A percentile compares a stretch with the other conserved stretches of the same genome.
Conservation (phyloP, 2,329 filamentous ascomycete species). For the Apiospora sp. region DNA sequence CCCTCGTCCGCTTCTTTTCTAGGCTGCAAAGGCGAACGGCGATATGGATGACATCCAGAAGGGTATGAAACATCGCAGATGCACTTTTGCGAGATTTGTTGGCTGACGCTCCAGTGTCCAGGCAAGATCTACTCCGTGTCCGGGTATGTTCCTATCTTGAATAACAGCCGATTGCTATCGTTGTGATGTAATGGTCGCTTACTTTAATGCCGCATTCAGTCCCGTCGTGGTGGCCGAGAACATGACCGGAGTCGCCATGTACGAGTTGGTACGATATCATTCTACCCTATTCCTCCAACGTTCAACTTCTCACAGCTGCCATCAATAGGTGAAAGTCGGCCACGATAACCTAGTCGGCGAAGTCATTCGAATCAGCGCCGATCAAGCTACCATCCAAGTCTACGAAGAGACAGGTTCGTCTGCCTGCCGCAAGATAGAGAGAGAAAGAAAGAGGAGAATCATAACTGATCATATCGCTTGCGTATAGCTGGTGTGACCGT, state of each 20-base stretch:
- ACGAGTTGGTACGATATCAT: slow-evolving; percentile 80
- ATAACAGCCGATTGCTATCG: slow-evolving; percentile 14
- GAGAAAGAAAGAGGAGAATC: slow-evolving; percentile 26
- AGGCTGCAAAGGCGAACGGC: slow-evolving; percentile 41
- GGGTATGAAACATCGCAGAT: slow-evolving; percentile 35
- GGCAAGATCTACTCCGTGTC: slow-evolving; percentile 69
- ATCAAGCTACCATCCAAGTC: slow-evolving; percentile 97
- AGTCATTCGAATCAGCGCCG: slow-evolving; percentile 95
- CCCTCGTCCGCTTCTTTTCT: slow-evolving; percentile 24
- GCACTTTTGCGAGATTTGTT: slow-evolving; percentile 24
- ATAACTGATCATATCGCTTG: slow-evolving; percentile 34
- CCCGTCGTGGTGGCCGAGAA: slow-evolving; percentile 97
- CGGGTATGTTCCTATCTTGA: slow-evolving; percentile 38
- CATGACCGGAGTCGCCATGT: slow-evolving; percentile 99
- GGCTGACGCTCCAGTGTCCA: slow-evolving; percentile 28
- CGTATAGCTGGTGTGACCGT: slow-evolving; percentile 86
- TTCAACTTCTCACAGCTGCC: slow-evolving; percentile 17
- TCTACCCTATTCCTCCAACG: background rate
- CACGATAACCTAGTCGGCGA: slow-evolving; percentile 93
- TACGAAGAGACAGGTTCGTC: slow-evolving; percentile 95
- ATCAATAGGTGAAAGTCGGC: slow-evolving; percentile 81
- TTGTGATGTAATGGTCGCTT: slow-evolving; percentile 39
- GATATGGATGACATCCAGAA: slow-evolving; percentile 40
- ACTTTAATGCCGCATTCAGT: slow-evolving; percentile 51
- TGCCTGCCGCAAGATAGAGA: slow-evolving; percentile 9